Evolutionary conservation across 495 filamentous ascomycete genomes (phyloP).

Genomic region (Penicillium odoratum): DNA sequence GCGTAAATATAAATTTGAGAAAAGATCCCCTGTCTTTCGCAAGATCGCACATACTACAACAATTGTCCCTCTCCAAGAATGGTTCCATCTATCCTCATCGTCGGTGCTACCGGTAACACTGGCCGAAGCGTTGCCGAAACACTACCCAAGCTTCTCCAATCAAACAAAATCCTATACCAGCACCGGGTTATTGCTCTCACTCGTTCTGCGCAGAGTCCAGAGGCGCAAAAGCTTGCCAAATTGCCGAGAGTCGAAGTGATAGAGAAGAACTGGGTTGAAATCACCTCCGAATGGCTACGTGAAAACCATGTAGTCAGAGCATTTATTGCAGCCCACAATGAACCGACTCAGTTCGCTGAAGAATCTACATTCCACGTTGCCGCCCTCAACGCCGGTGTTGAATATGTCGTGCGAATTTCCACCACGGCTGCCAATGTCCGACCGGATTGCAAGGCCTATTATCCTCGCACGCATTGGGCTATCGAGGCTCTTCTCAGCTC

Average conservation of each 20-base stretch:
- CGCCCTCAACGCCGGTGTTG: constrained; percentile 42
- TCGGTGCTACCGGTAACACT: constrained; percentile 26
- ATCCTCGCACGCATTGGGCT: constrained; percentile 47
- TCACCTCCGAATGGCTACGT: constrained; percentile 44
- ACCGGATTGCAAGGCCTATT: constrained; percentile 40
- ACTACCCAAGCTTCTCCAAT: constrained; percentile 31
- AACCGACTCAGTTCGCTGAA: constrained; percentile 43
- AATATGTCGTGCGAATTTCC: constrained; percentile 51
- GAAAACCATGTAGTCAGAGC: constrained; percentile 38
- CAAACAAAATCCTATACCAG: constrained; percentile 25
- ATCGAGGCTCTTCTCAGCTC: constrained; percentile 42
- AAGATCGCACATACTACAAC: background rate
- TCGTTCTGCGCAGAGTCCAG: constrained; percentile 30
- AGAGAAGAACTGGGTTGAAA: constrained; percentile 45
- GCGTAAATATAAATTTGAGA: background rate
- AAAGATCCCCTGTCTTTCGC: background rate
- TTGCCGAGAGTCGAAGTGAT: constrained; percentile 40
- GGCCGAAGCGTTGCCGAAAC: constrained; percentile 34
- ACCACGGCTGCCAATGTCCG: constrained; percentile 44
- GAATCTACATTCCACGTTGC: constrained; percentile 39
- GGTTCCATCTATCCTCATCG: constrained; percentile 12
- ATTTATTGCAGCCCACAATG: constrained; percentile 45
- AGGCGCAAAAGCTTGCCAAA: constrained; percentile 36
- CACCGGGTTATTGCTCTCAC: constrained; percentile 44
- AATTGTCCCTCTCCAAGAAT: constrained; percentile 1